Evolutionary conservation across 352 stramenopile genomes (phyloP).

Genomic region (Phytophthora gonapodyides): DNA sequence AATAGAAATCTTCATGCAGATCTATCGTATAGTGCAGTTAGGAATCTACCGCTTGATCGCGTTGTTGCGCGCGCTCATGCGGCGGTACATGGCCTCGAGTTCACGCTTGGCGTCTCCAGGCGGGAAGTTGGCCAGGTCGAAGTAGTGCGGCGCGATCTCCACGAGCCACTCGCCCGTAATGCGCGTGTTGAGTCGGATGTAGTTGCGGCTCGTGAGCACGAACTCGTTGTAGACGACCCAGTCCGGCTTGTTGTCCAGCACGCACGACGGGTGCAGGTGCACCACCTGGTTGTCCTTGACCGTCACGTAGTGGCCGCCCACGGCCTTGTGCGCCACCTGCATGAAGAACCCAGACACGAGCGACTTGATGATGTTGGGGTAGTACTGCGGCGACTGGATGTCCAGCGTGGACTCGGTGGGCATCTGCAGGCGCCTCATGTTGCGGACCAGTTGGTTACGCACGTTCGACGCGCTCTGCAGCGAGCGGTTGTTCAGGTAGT

Average conservation of each 20-base stretch:
- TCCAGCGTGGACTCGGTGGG: conserved; percentile 76
- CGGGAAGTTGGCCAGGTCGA: conserved; percentile 98
- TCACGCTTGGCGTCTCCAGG: conserved; percentile 95
- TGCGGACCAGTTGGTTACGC: conserved; percentile 95
- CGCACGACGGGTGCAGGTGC: conserved; percentile 96
- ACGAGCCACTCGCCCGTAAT: conserved; percentile 94
- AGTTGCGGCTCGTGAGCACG: conserved; percentile 98
- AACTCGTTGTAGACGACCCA: conserved; percentile 99
- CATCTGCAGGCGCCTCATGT: conserved; percentile 95
- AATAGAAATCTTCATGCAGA: conserved; percentile 21
- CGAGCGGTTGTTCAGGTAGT: conserved; percentile 97
- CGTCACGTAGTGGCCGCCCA: conserved; percentile 96
- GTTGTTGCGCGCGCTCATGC: conserved; percentile 47
- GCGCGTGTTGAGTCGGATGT: conserved; percentile 97
- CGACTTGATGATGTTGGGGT: conserved; percentile 93
- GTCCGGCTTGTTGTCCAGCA: conserved; percentile 95
- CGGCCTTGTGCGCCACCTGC: conserved; percentile 92
- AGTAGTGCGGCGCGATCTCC: conserved; percentile 97
- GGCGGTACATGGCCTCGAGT: conserved; percentile 89
- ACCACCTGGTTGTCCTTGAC: conserved; percentile 99
- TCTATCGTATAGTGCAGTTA: conserved; percentile 41
- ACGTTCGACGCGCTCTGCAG: conserved; percentile 96
- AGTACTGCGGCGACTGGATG: conserved; percentile 87
- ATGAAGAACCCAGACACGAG: conserved; percentile 98
- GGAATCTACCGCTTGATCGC: conserved; percentile 38